Evolutionary conservation across 2,329 filamentous ascomycete species (phyloP).

Genomic region (Apiospora kogelbergensis): DNA sequence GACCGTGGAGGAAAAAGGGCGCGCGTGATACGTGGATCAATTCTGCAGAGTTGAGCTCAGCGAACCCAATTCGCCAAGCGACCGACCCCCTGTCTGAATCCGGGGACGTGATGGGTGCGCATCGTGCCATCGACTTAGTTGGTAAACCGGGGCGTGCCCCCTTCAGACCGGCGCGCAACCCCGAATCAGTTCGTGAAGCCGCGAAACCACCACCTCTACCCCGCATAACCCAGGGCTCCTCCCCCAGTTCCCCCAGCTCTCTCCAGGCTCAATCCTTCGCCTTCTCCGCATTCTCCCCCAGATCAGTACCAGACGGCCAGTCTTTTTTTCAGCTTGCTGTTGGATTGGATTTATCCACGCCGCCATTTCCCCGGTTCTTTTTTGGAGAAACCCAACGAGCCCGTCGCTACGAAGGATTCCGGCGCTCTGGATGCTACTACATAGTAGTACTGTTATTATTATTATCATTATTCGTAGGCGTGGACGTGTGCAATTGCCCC

Average conservation of each 20-base stretch:
- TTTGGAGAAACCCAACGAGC: background rate
- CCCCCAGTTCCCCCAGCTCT: background rate
- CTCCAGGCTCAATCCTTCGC: background rate
- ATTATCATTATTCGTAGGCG: background rate
- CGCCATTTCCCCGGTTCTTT: background rate
- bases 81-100: background rate
- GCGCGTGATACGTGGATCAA: slow-evolving; percentile 6
- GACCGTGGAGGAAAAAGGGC: background rate
- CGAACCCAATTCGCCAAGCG: background rate
- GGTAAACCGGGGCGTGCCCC: background rate
- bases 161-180: background rate
- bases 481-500: background rate
- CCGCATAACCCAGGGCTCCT: background rate
- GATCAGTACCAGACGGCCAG: no score
- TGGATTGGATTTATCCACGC: background rate
- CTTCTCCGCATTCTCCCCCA: slow-evolving; percentile 1
- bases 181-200: background rate
- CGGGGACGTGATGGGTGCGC: background rate
- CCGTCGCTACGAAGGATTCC: background rate
- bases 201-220: background rate
- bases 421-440: background rate
- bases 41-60: background rate
- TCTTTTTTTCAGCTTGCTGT: background rate
- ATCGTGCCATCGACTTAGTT: background rate
- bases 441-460: no score